Base-by-base conservation (phyloP, 192 early-diverging fungal genomes). In the Lunasporangiospora selenospora region DNA sequence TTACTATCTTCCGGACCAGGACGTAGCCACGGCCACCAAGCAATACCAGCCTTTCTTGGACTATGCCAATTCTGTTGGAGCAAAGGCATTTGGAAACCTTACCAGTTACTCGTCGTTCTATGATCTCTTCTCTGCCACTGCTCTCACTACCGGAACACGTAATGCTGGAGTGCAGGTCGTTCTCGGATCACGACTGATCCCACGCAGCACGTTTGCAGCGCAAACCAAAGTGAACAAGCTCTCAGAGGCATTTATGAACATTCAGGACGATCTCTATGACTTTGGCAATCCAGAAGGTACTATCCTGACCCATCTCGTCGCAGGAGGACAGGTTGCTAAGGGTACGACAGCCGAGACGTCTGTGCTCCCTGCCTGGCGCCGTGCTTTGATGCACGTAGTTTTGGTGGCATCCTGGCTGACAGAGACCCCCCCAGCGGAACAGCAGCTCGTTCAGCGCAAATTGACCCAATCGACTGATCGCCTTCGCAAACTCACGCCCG, bases 161-260 rank as follows among this genome's bases (percentile, higher is more conserved):
- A 36, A 33, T 15, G 55, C 55, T n/a, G 75, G 78, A 2, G 21
- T 34, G 38, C 57, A 62, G 37, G 42, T 48, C 27, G 19, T 65
- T 12, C 57, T 81, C 1, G 66, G 71, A 21, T 76, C 77, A 6
- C 66, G 77, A 6, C 42, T 81, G 36, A 66, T 76, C 26, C 76
- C 77, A 21, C 66, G 53, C 1, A 33, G 32, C 31, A 53, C 26
- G 6, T 80, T 80, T 34, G 32, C 63, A n/a, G 57, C 78, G 10
- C 1, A 36, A 11, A 18, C 11, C 3, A 44, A 61, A 8, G 34
- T 59, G 3, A 43, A 46, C 3, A 13, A 26, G 0, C 16, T 80
- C 5, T 12, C 61, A 0, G 16, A 40, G 1, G 44, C 75, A 2
- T 24, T 77, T 7, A 19, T 56, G 38, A 43, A 57, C 15, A 21